Conservation (phyloP, 2,329 filamentous ascomycete species). For the Xylaria sp. region DNA sequence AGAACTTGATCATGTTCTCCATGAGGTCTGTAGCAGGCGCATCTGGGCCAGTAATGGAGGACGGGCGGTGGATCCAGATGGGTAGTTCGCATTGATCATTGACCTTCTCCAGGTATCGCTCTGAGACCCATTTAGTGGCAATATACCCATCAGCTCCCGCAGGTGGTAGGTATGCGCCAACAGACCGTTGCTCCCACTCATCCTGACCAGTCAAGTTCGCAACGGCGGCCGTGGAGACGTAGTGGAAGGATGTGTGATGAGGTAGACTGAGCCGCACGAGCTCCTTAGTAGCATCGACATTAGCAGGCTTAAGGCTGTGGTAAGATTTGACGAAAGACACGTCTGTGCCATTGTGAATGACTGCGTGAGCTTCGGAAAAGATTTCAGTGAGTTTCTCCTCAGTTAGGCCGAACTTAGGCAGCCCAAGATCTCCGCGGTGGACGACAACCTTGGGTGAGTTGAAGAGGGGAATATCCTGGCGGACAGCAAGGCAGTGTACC, state of each 20-base stretch:
- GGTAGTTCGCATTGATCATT: conserved; percentile 26
- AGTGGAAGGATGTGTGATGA: conserved; percentile 6
- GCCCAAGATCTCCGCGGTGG: conserved; percentile 55
- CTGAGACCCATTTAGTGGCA: conserved; percentile 52
- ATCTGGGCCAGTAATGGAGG: conserved; percentile 20
- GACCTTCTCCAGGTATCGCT: conserved; percentile 48
- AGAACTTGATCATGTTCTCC: conserved; percentile 21
- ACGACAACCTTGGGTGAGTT: conserved; percentile 57
- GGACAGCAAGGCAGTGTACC: conserved; percentile 59
- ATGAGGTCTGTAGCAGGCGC: conserved; percentile 24
- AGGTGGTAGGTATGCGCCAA: conserved; percentile 52
- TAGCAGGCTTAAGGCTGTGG: conserved; percentile 48
- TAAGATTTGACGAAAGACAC: conserved; percentile 54
- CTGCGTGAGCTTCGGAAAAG: conserved; percentile 52
- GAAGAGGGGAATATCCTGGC: conserved; percentile 45
- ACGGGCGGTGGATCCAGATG: conserved; percentile 33
- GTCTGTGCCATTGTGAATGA: conserved; percentile 65
- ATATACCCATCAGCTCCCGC: conserved; percentile 51
- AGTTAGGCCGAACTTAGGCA: background rate
- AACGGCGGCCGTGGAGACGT: conserved; percentile 4
- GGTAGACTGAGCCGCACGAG: conserved; percentile 2
- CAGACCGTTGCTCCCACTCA: conserved; percentile 60
- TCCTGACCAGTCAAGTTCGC: conserved; percentile 46
- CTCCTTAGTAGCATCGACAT: conserved; percentile 44
- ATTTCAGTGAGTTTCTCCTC: conserved; percentile 41